Base-by-base conservation (phyloP, 768 basidiomycete species). In the Cytidiella melzeri region DNA sequence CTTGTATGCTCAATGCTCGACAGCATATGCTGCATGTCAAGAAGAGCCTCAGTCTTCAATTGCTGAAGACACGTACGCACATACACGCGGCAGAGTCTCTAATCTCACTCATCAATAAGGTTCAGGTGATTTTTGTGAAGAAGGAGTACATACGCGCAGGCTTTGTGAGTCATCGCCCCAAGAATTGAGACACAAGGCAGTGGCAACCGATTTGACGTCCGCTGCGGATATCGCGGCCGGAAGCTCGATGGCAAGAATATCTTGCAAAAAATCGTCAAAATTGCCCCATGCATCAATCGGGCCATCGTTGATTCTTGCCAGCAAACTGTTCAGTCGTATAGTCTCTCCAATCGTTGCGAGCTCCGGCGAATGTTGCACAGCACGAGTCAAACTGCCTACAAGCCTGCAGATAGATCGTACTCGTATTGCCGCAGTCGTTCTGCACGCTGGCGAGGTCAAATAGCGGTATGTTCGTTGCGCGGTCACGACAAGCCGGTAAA, bases 271-370 rank as follows among this genome's bases (percentile, higher is more conserved):
- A 37, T 40, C 21, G 6, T 63, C 57, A 4, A 70, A 48, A 11
- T 45, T 47, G 9, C 64, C 63, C 71, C 74, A 75, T 1, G 64
- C 66, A 4, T 62, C 55, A 25, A 61, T 65, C 18, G 72, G 66
- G 2, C 72, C 73, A 34, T 71, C 67, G 45, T 71, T 65, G 36
- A 87, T 59, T 45, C 75, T 72, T 40, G 70, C 63, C 20, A 71
- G 67, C 18, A 81, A 49, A 11, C 77, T 11, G 25, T 47, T 40
- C 2, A 51, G 41, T 9, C 48, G 38, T 52, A 50, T 38, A 45
- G 41, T 25, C 25, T 61, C 46, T 40, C 54, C 54, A 27, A 52
- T 45, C 24, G 43, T 11, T 25, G 41, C 15, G 30, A 47, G 51
- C 30, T 18, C 48, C 40, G 25, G 41, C n/a, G 18, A 44, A 21